Evolutionary conservation across 2,329 filamentous ascomycete species (phyloP), one percentile per base, ranked within the genome.

Genomic region (Ceratocystis cacaofunesta): DNA sequence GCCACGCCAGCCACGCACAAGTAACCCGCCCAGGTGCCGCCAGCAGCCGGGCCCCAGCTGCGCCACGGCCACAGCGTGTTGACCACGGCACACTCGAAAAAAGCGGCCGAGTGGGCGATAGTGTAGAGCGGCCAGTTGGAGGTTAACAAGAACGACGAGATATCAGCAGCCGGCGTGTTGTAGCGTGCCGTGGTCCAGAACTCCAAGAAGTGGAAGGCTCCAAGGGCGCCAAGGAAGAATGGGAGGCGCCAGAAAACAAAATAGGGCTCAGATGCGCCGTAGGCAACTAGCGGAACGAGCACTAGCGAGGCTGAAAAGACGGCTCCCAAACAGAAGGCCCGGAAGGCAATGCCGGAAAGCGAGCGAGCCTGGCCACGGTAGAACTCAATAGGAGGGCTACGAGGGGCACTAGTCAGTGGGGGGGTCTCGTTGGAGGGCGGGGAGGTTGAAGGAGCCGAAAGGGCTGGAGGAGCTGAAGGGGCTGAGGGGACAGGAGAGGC

Each of bases 151-250:
- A 95, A 99, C 44, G 89, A 88, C 64, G 83, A 82, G 22, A 92
- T 79, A 28, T 80, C 82, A 22, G 89, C 90, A 63, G 85, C 80
- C 17, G 81, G 80, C 0, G 89, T 90, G 75, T 97, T 97, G 77
- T 88, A 89, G 65, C 81, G 79, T 7, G 92, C 92, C 0, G 92
- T 96, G 41, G 86, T 90, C 80, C 86, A 95, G 79, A 92, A 99
- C 76, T 99, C 94, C 74, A 97, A 85, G 76, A 96, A 97, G 79
- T 99, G 94, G 77, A 97, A 97, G 36, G 87, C 71, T 30, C 86
- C 82, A 61, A 97, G 85, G 15, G 85, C 78, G 63, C 78, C 77
- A 61, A 87, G 72, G 77, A 92, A 92, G 73, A 86, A 84, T 36
- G 84, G 82, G 6, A 82, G 73, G 66, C 85, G 82, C 84, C 84